Base-by-base conservation (phyloP, 106 monocot species). In the Narthecium ossifragum region DNA sequence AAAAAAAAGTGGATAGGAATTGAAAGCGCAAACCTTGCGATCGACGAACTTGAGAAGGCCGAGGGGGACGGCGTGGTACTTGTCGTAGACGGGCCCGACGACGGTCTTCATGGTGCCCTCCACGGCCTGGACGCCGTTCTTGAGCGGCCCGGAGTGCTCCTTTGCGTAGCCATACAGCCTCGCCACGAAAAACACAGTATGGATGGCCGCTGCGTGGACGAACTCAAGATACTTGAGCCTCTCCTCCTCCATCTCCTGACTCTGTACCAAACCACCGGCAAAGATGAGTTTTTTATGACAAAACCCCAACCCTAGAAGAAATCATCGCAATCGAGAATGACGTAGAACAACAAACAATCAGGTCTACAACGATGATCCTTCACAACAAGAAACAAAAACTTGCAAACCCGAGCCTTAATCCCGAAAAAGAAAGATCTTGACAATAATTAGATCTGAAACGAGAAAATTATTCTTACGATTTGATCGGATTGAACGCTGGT, bases 81-180 rank as follows among this genome's bases (percentile, higher is more conserved):
- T 69, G 5, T 74, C 62, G 46, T 70, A 73, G 36, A 83, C 74
- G 6, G 78, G 83, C 50, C 78, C 70, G 34, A 83, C 74, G 53
- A 83, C 78, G 31, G 66, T 63, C 66, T 73, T 83, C 21, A 83
- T 78, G 47, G 78, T 83, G n/a, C 83, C 74, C 64, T 83, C 83
- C 12, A 83, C 74, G 54, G 57, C 55, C 58, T 83, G 61, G 8
- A 83, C 78, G 18, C 83, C 83, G 8, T 70, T 66, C 50, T 55
- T 66, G 28, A 83, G 74, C 20, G 83, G 83, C 0, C 78, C 83
- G 1, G 83, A 61, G 31, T 74, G 74, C 67, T 83, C 57, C 78
- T 74, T 83, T 4, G 83, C 83, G 58, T 83, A 78, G 6, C 34
- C 69, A 54, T 83, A 83, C 41, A 74, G 15, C 32, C 34, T 61